Percentiles rank a stretch among this genome's conserved stretches.
Evolutionary conservation across 1,139 yeast species (phyloP).

Genomic region (Waltiozyma sp.): DNA sequence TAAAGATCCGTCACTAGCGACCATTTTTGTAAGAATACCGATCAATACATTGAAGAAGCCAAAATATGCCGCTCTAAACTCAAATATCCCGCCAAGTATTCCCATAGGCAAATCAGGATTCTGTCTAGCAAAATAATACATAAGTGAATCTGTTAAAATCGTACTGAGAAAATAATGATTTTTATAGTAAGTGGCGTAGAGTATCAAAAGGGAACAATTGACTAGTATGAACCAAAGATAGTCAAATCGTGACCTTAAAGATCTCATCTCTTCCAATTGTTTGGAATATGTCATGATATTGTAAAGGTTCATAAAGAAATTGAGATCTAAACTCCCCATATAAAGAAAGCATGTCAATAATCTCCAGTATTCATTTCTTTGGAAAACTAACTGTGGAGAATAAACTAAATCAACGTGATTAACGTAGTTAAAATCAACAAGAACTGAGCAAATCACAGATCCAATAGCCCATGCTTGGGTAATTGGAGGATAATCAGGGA

Average conservation of each 20-base stretch:
- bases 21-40: neutral
- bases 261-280: slow-evolving; percentile 7
- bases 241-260: slow-evolving; percentile 1
- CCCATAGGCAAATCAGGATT: slow-evolving; percentile 10
- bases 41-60: slow-evolving; percentile 6
- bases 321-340: slow-evolving; percentile 10
- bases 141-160: slow-evolving; percentile 8
- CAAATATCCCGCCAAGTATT: slow-evolving; percentile 6
- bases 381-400: slow-evolving; percentile 4
- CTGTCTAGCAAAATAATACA: slow-evolving; percentile 13
- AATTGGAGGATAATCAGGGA: slow-evolving; percentile 10
- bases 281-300: slow-evolving; percentile 8
- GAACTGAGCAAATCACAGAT: slow-evolving; percentile 6
- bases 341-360: slow-evolving; percentile 12
- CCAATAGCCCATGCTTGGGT: slow-evolving; percentile 13
- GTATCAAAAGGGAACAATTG: slow-evolving; percentile 5
- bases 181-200: slow-evolving; percentile 4
- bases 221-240: slow-evolving; percentile 15
- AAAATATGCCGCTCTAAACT: slow-evolving; percentile 8
- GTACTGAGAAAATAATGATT: slow-evolving; percentile 5
- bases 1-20: neutral
- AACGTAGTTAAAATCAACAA: slow-evolving; percentile 7
- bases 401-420: slow-evolving; percentile 5
- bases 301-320: slow-evolving; percentile 6
- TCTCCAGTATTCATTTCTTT: slow-evolving; percentile 13